Conservation (phyloP, 306 rosid species). For the Pyrus communis region DNA sequence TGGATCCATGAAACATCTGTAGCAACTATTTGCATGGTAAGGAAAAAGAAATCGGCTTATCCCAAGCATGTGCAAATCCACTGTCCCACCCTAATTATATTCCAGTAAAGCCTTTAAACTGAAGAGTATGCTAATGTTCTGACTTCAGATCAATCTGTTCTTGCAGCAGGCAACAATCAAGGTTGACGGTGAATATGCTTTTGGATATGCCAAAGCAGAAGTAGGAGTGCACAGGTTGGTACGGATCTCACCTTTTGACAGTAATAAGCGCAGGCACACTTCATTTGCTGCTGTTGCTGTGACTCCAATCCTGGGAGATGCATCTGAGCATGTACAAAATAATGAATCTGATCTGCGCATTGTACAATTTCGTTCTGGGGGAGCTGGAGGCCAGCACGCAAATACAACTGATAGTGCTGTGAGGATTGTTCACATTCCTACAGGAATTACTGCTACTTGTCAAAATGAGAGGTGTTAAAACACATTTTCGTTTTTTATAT, state of each 20-base stretch:
- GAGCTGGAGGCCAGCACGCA: constrained; percentile 93
- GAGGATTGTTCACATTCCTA: constrained; percentile 81
- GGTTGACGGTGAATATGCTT: constrained; percentile 91
- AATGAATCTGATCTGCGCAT: constrained; percentile 93
- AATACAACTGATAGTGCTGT: constrained; percentile 96
- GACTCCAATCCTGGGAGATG: constrained; percentile 75
- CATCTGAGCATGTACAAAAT: constrained; percentile 61
- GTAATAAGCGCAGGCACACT: constrained; percentile 84
- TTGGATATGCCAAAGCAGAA: constrained; percentile 98
- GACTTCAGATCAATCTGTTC: constrained; percentile 19
- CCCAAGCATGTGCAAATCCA: background rate
- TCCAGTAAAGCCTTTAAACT: background rate
- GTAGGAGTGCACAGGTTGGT: constrained; percentile 95
- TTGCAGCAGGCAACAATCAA: constrained; percentile 88
- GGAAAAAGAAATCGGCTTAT: background rate
- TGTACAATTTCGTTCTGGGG: constrained; percentile 85
- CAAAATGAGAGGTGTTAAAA: constrained; percentile 79
- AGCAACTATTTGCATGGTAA: background rate
- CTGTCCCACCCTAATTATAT: background rate
- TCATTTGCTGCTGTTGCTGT: constrained; percentile 98
- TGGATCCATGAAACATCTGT: background rate
- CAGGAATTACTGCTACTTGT: constrained; percentile 86
- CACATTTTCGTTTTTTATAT: background rate
- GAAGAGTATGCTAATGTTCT: constrained; percentile 14
- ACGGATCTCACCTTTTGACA: constrained; percentile 92